Percentiles rank a stretch among this genome's conserved stretches.
These are phyloP conservation scores for Gastrolobium bilobum DNA, from an alignment of 306 rosid genomes.

Conservation along the genomic window DNA sequence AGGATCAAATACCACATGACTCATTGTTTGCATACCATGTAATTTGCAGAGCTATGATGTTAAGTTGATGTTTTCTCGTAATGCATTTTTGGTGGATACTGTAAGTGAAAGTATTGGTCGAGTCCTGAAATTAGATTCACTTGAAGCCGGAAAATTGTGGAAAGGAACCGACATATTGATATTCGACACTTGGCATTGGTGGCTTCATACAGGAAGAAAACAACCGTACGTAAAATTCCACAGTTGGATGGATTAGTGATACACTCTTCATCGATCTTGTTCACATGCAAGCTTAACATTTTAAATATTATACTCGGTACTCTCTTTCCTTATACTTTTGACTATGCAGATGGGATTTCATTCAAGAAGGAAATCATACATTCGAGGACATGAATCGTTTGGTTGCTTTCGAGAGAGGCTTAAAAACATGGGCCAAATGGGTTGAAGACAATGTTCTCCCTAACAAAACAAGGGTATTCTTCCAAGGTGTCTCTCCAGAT, in stretches of 20 bases:
- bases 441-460: slow-evolving; percentile 61
- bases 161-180: slow-evolving; percentile 54
- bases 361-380: slow-evolving; percentile 55
- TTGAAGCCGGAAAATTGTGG: slow-evolving; percentile 53
- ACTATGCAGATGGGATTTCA: slow-evolving; percentile 74
- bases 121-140: slow-evolving; percentile 56
- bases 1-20: background rate
- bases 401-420: slow-evolving; percentile 68
- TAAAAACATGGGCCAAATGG: slow-evolving; percentile 91
- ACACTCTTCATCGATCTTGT: background rate
- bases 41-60: slow-evolving; percentile 54
- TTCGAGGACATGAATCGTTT: slow-evolving; percentile 74
- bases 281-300: background rate
- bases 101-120: slow-evolving; percentile 45
- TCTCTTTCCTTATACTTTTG: background rate
- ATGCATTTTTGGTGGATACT: slow-evolving; percentile 60
- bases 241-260: background rate
- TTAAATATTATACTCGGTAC: background rate
- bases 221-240: slow-evolving; percentile 53
- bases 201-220: slow-evolving; percentile 64
- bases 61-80: slow-evolving; percentile 53
- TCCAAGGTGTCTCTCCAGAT: slow-evolving; percentile 89
- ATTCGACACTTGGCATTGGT: slow-evolving; percentile 77
- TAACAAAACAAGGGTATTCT: slow-evolving; percentile 66
- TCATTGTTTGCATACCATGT: background rate